These are phyloP conservation scores for Ceratobasidium sp. DNA, from an alignment of 1,284 basidiomycete genomes.

Conservation along the genomic window DNA sequence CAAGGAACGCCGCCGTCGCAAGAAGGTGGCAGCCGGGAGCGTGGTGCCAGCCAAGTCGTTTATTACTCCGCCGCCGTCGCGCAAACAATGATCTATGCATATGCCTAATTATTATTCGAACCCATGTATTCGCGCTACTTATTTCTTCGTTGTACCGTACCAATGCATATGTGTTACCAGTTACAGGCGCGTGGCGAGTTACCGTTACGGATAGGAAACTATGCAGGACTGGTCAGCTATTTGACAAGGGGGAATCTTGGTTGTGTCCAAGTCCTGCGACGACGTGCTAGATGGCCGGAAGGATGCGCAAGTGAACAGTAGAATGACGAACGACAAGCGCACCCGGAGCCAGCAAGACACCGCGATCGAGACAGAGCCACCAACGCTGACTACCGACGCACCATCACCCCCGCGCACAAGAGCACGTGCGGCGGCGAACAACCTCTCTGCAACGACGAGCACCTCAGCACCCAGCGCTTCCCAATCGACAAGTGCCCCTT, in stretches of 20 bases:
- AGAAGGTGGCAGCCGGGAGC: conserved; percentile 11
- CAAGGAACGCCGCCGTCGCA: conserved; percentile 30
- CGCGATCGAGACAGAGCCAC: conserved; percentile 15
- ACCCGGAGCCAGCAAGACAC: conserved; percentile 32
- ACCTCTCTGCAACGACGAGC: neutral
- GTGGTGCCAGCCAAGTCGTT: conserved; percentile 31
- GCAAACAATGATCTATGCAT: conserved; percentile 1
- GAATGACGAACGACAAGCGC: conserved; percentile 37
- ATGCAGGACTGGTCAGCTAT: conserved; percentile 5
- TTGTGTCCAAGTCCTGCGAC: neutral
- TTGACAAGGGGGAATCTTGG: conserved; percentile 1
- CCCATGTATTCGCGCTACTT: neutral
- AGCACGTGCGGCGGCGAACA: conserved; percentile 24
- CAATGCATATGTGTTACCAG: conserved; percentile 8
- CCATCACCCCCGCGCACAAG: conserved; percentile 29
- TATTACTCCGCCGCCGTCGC: conserved; percentile 32
- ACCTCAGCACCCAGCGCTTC: neutral
- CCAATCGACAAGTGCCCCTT: neutral
- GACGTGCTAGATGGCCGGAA: conserved; percentile 29
- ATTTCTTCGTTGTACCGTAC: neutral
- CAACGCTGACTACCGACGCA: neutral
- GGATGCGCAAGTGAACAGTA: conserved; percentile 32
- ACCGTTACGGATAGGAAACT: neutral
- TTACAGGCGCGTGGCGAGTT: neutral
- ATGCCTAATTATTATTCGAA: conserved; percentile 12